These are phyloP conservation scores for Leucocoprinus leucothites DNA, from an alignment of 768 basidiomycete genomes.

Conservation along the genomic window DNA sequence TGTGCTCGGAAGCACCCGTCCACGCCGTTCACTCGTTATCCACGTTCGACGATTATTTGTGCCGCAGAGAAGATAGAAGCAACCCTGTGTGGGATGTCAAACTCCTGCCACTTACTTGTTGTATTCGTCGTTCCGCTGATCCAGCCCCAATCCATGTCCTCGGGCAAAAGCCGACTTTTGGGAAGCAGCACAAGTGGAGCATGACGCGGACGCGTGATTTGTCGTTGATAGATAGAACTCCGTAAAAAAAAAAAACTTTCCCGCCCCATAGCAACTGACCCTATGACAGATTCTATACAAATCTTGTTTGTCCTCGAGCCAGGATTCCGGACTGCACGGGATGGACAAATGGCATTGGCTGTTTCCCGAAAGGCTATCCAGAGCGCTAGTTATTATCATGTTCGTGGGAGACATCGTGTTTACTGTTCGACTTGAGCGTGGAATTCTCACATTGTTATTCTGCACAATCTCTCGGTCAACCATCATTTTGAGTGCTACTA, in stretches of 20 bases:
- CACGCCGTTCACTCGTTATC: neutral
- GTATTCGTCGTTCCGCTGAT: conserved; percentile 9
- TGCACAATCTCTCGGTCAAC: neutral
- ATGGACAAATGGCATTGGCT: neutral
- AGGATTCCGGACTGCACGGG: conserved; percentile 2
- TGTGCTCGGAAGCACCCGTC: neutral
- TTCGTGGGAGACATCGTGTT: neutral
- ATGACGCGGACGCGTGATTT: neutral
- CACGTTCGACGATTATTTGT: neutral
- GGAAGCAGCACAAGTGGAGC: neutral
- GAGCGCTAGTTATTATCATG: neutral
- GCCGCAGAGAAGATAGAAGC: conserved; percentile 1
- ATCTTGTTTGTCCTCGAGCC: conserved; percentile 3
- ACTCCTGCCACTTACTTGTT: neutral
- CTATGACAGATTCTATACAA: neutral
- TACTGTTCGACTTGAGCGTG: neutral
- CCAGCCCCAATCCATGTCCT: neutral
- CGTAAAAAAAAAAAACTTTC: conserved; percentile 10
- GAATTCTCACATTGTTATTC: neutral
- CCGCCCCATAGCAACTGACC: conserved; percentile 12
- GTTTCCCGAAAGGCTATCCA: neutral
- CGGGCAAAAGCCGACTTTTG: conserved; percentile 7
- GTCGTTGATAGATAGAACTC: neutral
- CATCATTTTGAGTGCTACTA: neutral
- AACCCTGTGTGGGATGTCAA: conserved; percentile 6